phyloP scores from a whole-genome alignment of 1,284 basidiomycete genomes.

The Austropuccinia psidii region DNA sequence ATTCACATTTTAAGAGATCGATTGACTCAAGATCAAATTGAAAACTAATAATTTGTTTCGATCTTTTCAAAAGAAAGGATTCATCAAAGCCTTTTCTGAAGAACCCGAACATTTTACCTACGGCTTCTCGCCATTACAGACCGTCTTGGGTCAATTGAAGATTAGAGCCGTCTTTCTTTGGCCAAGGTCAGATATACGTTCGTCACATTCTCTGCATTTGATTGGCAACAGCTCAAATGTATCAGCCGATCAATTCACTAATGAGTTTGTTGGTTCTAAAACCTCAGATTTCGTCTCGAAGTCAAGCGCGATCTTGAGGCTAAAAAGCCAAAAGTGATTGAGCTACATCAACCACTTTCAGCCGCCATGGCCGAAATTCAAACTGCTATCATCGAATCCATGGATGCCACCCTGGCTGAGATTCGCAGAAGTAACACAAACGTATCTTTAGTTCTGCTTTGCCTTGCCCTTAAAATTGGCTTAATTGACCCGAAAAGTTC shows the following conservation, averaged over 20 bases:
- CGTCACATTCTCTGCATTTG: neutral
- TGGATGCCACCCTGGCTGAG: constrained; percentile 82
- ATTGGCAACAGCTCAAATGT: neutral
- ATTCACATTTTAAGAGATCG: neutral
- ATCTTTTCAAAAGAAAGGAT: constrained; percentile 57
- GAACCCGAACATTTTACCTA: constrained; percentile 89
- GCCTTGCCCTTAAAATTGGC: neutral
- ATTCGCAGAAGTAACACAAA: constrained; percentile 78
- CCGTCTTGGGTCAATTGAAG: constrained; percentile 85
- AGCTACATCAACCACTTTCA: constrained; percentile 79
- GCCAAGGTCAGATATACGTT: constrained; percentile 51
- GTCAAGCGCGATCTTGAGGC: constrained; percentile 71
- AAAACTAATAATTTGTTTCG: neutral
- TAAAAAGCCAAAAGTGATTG: constrained; percentile 80
- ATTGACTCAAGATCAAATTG: constrained; percentile 1
- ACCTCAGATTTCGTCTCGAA: constrained; percentile 70
- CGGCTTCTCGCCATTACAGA: constrained; percentile 81
- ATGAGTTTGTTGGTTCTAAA: neutral
- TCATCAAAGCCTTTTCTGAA: constrained; percentile 94
- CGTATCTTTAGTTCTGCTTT: constrained; percentile 51
- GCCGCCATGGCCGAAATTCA: constrained; percentile 85
- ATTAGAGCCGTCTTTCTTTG: constrained; percentile 81
- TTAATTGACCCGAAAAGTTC: no score
- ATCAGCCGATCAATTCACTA: neutral
- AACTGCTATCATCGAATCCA: constrained; percentile 84